Conservation (phyloP, 306 rosid genomes). For the Arachis hypogaea region DNA sequence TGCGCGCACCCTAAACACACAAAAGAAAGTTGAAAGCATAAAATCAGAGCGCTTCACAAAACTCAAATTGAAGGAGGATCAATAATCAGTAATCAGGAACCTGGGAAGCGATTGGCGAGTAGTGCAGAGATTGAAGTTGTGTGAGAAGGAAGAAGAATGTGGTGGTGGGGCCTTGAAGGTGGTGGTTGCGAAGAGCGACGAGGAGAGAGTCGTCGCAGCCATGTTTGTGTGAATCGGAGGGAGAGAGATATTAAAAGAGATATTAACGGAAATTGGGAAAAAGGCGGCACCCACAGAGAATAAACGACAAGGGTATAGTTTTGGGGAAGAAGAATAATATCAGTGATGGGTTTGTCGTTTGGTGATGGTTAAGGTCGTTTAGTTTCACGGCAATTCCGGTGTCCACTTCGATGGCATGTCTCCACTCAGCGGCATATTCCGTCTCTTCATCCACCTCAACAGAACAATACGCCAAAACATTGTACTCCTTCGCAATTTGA, state of each 20-base stretch:
- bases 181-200: slow-evolving; percentile 43
- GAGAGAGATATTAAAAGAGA: too few relatives aligned
- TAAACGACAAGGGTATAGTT: neutral
- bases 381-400: neutral
- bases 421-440: neutral
- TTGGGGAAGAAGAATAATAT: too few relatives aligned
- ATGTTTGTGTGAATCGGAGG: neutral
- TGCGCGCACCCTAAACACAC: slow-evolving; percentile 57
- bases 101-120: slow-evolving; percentile 49
- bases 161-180: slow-evolving; percentile 34
- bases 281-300: neutral
- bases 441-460: neutral
- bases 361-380: neutral
- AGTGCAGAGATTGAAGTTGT: slow-evolving; percentile 29
- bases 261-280: neutral
- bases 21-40: too few relatives aligned
- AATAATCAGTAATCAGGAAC: slow-evolving; percentile 5
- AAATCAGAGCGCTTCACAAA: too few relatives aligned
- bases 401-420: neutral
- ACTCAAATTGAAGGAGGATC: neutral
- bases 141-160: slow-evolving; percentile 27
- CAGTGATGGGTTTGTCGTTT: neutral
- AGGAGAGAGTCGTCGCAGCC: slow-evolving; percentile 43
- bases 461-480: neutral
- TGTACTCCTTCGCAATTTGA: too few relatives aligned